These are phyloP conservation scores for Corylus heterophylla DNA, from an alignment of 306 rosid genomes.

Conservation along the genomic window DNA sequence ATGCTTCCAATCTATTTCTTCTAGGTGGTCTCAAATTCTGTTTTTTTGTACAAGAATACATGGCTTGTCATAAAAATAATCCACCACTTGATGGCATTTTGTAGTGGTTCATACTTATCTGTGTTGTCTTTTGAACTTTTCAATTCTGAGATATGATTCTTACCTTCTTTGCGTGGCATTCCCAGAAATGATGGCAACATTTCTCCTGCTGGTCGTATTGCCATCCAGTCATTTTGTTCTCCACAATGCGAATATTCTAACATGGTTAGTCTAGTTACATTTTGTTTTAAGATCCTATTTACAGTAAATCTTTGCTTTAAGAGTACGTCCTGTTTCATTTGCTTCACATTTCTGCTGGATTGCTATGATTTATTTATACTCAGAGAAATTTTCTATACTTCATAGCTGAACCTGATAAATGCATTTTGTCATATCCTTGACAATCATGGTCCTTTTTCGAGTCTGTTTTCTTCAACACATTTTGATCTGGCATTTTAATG, in stretches of 20 bases:
- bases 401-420: constrained; percentile 1
- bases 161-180: constrained; percentile 6
- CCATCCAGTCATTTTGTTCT: constrained; percentile 88
- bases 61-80: background rate
- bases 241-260: constrained; percentile 75
- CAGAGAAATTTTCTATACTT: constrained; percentile 1
- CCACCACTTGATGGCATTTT: background rate
- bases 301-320: constrained; percentile 15
- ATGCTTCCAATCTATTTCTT: background rate
- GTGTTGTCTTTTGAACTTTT: background rate
- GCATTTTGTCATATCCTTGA: background rate
- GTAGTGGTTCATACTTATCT: background rate
- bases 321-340: background rate
- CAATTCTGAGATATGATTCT: background rate
- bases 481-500: background rate
- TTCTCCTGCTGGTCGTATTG: constrained; percentile 66
- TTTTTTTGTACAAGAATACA: background rate
- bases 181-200: constrained; percentile 49
- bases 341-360: background rate
- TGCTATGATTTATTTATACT: background rate
- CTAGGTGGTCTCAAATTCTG: background rate
- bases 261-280: constrained; percentile 48
- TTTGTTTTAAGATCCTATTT: constrained; percentile 12
- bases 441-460: background rate
- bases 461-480: background rate